Conservation (phyloP, 805 yeast genomes). For the Ogataea populi-albae region DNA sequence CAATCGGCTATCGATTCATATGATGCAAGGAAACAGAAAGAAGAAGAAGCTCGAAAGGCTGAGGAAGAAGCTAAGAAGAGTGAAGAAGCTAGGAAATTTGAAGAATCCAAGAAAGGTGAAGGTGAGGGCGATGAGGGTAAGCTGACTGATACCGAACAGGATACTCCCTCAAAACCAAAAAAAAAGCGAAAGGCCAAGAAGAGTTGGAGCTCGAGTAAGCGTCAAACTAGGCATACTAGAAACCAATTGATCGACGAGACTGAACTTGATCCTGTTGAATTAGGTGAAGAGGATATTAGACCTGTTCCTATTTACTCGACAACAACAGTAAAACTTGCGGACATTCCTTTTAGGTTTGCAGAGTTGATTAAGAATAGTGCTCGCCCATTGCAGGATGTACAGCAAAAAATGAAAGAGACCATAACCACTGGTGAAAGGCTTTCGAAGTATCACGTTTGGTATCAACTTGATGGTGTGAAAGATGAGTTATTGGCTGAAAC, state of each 20-base stretch:
- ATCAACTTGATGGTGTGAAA: slow-evolving; percentile 71
- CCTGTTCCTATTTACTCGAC: slow-evolving; percentile 55
- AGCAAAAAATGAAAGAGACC: slow-evolving; percentile 57
- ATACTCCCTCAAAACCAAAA: slow-evolving; percentile 17
- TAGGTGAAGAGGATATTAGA: slow-evolving; percentile 38
- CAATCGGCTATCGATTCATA: slow-evolving; percentile 45
- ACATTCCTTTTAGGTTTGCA: slow-evolving; percentile 63
- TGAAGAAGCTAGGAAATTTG: slow-evolving; percentile 23
- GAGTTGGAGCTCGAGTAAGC: slow-evolving; percentile 28
- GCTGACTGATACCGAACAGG: slow-evolving; percentile 26
- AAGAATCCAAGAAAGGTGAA: slow-evolving; percentile 24
- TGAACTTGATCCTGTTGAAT: slow-evolving; percentile 20
- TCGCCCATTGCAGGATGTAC: slow-evolving; percentile 52
- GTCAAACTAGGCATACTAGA: slow-evolving; percentile 26
- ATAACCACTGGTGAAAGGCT: slow-evolving; percentile 58
- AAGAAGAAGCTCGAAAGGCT: slow-evolving; percentile 19
- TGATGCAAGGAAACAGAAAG: slow-evolving; percentile 32
- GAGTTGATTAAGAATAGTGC: slow-evolving; percentile 69
- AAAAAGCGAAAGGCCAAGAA: slow-evolving; percentile 27
- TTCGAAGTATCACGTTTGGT: slow-evolving; percentile 72
- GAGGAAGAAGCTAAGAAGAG: slow-evolving; percentile 31
- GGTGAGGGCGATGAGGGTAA: slow-evolving; percentile 17
- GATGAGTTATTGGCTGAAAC: slow-evolving; percentile 67
- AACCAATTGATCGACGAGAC: slow-evolving; percentile 21
- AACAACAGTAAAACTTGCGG: slow-evolving; percentile 59